These are phyloP conservation scores for Solanum clarkiae DNA, from an alignment of 257 asterid genomes.

Conservation along the genomic window DNA sequence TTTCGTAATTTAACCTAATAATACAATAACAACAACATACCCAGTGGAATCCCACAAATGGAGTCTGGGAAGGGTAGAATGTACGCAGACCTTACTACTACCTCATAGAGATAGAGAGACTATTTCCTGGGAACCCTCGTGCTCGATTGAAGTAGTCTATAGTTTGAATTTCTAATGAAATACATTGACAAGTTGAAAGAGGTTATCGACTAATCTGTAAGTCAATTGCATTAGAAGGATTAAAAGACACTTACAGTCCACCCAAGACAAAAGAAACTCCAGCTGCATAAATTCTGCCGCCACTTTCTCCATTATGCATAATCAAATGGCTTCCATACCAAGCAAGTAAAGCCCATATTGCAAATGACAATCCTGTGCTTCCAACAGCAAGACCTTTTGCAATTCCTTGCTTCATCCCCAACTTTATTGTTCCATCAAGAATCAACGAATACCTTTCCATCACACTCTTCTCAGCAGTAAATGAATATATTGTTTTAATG, in stretches of 20 bases:
- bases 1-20: neutral
- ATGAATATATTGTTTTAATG: slow-evolving; percentile 69
- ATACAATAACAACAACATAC: no score
- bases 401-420: slow-evolving; percentile 75
- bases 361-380: slow-evolving; percentile 63
- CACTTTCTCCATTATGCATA: slow-evolving; percentile 75
- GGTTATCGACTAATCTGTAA: neutral
- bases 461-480: slow-evolving; percentile 68
- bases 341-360: slow-evolving; percentile 86
- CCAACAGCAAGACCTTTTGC: slow-evolving; percentile 83
- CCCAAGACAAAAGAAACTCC: slow-evolving; percentile 73
- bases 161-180: neutral
- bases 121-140: no score
- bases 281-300: slow-evolving; percentile 73
- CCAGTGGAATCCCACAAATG: no score
- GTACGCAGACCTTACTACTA: no score
- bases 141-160: neutral
- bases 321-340: slow-evolving; percentile 82
- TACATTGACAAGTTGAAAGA: neutral
- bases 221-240: neutral
- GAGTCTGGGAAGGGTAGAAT: no score
- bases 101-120: no score
- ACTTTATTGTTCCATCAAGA: slow-evolving; percentile 40
- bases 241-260: slow-evolving; percentile 49
- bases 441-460: slow-evolving; percentile 40